phyloP scores from a whole-genome alignment of 805 yeast genomes.

The Cyberlindnera mrakii region DNA sequence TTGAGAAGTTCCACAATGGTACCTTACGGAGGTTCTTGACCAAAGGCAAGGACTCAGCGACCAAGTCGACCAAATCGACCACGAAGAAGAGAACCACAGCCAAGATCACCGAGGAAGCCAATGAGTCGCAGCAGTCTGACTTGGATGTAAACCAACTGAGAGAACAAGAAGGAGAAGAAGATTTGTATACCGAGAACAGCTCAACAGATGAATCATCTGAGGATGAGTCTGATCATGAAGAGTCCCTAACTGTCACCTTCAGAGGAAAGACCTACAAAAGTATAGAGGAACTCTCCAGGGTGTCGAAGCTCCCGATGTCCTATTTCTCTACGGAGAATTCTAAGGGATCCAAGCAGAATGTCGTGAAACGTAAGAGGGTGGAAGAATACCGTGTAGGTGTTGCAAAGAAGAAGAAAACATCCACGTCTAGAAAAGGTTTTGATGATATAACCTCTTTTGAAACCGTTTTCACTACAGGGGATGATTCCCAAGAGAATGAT shows the following conservation, averaged over 20 bases:
- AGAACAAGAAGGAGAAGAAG: conserved; percentile 8
- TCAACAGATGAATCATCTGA: conserved; percentile 14
- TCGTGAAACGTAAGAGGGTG: conserved; percentile 1
- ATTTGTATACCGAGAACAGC: conserved; percentile 11
- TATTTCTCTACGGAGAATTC: conserved; percentile 13
- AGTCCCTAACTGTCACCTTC: conserved; percentile 3
- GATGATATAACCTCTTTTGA: background rate
- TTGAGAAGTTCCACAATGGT: conserved; percentile 25
- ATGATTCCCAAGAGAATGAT: conserved; percentile 6
- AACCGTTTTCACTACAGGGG: conserved; percentile 8
- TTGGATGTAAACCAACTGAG: background rate
- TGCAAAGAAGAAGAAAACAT: conserved; percentile 15
- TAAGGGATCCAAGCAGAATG: background rate
- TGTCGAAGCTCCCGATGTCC: conserved; percentile 19
- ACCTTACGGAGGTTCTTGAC: conserved; percentile 12
- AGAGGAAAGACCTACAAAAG: conserved; percentile 18
- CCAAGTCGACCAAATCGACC: background rate
- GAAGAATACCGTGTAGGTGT: conserved; percentile 15
- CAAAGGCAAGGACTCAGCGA: conserved; percentile 1
- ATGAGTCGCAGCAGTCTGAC: background rate
- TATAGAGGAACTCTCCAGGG: conserved; percentile 15
- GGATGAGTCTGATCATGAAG: conserved; percentile 1
- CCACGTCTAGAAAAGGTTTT: background rate
- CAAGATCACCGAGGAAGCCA: background rate
- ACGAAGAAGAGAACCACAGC: background rate